Base-by-base conservation (phyloP, 179 eudicot species). In the Heliamphora pulchella region DNA sequence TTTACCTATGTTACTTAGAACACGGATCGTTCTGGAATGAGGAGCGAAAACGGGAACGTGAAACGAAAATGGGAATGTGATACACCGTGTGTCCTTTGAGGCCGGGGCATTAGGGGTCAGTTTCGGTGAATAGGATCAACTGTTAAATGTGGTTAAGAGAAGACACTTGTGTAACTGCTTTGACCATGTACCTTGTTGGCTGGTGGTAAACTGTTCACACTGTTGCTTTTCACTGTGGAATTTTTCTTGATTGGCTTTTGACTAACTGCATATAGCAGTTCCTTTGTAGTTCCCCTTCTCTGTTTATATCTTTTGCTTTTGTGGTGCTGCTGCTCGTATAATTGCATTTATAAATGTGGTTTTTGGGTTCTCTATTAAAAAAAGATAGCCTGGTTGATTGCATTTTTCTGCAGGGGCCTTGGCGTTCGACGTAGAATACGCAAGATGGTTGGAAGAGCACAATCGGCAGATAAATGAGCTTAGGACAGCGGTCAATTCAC, bases 371-470 rank as follows among this genome's bases (percentile, higher is more conserved):
- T 4, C 50, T 6, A 13, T 31, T 31, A 57, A 10, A 58, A 0
- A 17, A 43, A 75, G 64, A 51, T 41, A 55, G 53, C 31, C 2
- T 75, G 58, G 59, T 3, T 74, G 8, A 17, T 18, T 39, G 4
- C 9, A 1, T 20, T 22, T 54, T 70, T 70, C 10, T 86, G 77
- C 84, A 93, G 98, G 98, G 69, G 91, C 97, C 53, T 81, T 95
- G 94, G 94, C 98, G 53, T 95, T 93, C 87, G 97, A 93, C 82
- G 93, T 83, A 54, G 98, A 95, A 84, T 93, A 95, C 83, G 83
- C 97, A 54, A 86, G 98, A 61, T 95, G 98, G 98, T 65, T 87
- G 58, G 98, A 95, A 84, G 98, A 95, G 82, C 97, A 91, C 15
- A 95, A 86, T 83, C 83, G 82, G 77, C 87, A 86, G 17, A 84